Conservation (phyloP, 2,329 filamentous ascomycete genomes). For the Lecanoromycetidae sp. region DNA sequence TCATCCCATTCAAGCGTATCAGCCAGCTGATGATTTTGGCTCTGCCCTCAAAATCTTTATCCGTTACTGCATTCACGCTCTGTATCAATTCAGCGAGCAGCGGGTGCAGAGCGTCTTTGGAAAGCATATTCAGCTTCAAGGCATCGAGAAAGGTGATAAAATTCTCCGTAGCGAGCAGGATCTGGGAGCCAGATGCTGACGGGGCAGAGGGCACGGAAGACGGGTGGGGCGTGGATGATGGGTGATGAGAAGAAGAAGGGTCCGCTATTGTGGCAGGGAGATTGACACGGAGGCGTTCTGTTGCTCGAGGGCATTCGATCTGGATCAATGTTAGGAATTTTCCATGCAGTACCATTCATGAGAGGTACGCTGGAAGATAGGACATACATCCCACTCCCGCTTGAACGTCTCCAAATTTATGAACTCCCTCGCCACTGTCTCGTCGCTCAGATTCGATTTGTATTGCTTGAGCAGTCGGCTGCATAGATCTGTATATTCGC, state of each 20-base stretch:
- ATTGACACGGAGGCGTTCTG: constrained; percentile 81
- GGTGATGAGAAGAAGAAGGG: constrained; percentile 33
- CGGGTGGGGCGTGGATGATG: constrained; percentile 23
- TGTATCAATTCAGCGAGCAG: constrained; percentile 92
- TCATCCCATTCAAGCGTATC: constrained; percentile 95
- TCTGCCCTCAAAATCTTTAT: constrained; percentile 85
- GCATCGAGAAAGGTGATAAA: constrained; percentile 98
- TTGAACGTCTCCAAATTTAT: constrained; percentile 85
- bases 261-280: constrained; percentile 72
- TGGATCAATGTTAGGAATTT: constrained; percentile 29
- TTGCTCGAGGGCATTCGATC: constrained; percentile 90
- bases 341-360: background rate
- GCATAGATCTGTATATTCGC: constrained; percentile 93
- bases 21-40: constrained; percentile 98
- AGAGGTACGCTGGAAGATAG: background rate
- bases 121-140: constrained; percentile 77
- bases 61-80: constrained; percentile 92
- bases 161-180: constrained; percentile 86
- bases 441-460: constrained; percentile 82
- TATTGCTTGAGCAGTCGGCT: constrained; percentile 90
- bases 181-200: constrained; percentile 49
- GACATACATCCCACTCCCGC: constrained; percentile 67
- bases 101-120: constrained; percentile 94
- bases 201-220: constrained; percentile 34
- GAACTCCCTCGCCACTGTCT: constrained; percentile 80